Base-by-base conservation (phyloP, 1,284 basidiomycete genomes). In the Afroboletus lepidellus region DNA sequence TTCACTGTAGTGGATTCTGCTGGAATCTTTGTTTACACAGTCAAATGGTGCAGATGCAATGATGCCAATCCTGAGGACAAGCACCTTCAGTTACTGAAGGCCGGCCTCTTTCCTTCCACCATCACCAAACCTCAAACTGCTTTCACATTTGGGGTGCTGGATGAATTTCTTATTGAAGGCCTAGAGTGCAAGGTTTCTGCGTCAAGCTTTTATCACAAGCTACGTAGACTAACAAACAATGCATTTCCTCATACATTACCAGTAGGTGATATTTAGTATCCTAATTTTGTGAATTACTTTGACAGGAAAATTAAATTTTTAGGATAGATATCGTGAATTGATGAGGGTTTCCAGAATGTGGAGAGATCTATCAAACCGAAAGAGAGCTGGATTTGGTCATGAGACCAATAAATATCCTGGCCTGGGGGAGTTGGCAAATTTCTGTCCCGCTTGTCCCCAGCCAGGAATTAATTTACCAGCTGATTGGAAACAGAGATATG, bases 131-230 rank as follows among this genome's bases (percentile, higher is more conserved):
- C 67, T 15, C 43, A 61, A 41, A 69, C 66, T 0, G 66, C 47
- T 0, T 72, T 72, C 34, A 70, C 62, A 2, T 73, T 68, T 20
- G 5, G 42, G 0, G 52, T 69, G 0, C 52, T 72, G 15, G 51
- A 66, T 8, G 39, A 65, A n/a, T 69, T 69, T 36, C 60, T 67
- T 9, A 45, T 60, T 9, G 61, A 69, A 25, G 47, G 45, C 0
- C 48, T 65, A 0, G 52, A 62, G 16, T 65, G 63, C 34, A 70
- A 72, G 37, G 69, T 60, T 13, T 63, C 65, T 0, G 59, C 63
- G 1, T 60, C 63, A 30, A 64, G 68, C 47, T 70, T 65, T 54
- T 60, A 63, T 36, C 21, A 48, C 3, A 60, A 63, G 18, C 53
- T 72, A 1, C 39, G 38, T 42, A 51, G 54, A 16, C 27, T 65